phyloP scores from a whole-genome alignment of 768 basidiomycete genomes.

The Russula sp. region DNA sequence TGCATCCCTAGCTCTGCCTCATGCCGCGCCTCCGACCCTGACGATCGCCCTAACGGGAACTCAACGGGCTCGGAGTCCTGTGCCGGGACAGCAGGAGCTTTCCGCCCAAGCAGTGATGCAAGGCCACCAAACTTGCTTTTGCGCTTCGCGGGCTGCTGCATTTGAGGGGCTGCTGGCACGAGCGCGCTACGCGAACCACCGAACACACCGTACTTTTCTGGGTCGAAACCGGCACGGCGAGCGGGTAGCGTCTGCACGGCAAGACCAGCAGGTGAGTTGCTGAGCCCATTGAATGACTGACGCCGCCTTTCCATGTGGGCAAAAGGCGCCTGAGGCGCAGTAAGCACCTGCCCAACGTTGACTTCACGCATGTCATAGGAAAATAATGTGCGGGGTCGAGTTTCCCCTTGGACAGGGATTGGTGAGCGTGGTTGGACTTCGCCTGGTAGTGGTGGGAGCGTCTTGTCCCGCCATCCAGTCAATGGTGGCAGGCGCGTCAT shows the following conservation, averaged over 20 bases:
- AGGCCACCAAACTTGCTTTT: constrained; percentile 72
- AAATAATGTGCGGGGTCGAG: constrained; percentile 59
- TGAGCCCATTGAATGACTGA: constrained; percentile 69
- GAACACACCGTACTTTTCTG: constrained; percentile 59
- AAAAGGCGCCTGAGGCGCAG: constrained; percentile 60
- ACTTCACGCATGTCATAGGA: constrained; percentile 49
- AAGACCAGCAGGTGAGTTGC: constrained; percentile 45
- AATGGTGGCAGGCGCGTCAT: constrained; percentile 9
- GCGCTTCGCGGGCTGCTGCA: constrained; percentile 39
- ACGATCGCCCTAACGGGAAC: constrained; percentile 25
- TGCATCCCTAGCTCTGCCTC: constrained; percentile 41
- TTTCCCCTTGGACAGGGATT: constrained; percentile 30
- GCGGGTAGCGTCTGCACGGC: constrained; percentile 41
- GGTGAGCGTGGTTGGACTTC: constrained; percentile 30
- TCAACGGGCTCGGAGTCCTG: constrained; percentile 19
- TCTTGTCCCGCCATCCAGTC: constrained; percentile 54
- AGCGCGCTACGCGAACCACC: constrained; percentile 59
- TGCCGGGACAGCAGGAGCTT: constrained; percentile 26
- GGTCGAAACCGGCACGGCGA: constrained; percentile 16
- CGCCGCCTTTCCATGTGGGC: constrained; percentile 48
- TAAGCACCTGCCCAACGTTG: constrained; percentile 43
- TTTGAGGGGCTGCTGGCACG: constrained; percentile 23
- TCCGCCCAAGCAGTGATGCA: constrained; percentile 57
- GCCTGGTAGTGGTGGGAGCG: constrained; percentile 67
- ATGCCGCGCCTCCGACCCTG: constrained; percentile 31